Base-by-base conservation (phyloP, 2,329 filamentous ascomycete species). In the Diaporthe sp. region DNA sequence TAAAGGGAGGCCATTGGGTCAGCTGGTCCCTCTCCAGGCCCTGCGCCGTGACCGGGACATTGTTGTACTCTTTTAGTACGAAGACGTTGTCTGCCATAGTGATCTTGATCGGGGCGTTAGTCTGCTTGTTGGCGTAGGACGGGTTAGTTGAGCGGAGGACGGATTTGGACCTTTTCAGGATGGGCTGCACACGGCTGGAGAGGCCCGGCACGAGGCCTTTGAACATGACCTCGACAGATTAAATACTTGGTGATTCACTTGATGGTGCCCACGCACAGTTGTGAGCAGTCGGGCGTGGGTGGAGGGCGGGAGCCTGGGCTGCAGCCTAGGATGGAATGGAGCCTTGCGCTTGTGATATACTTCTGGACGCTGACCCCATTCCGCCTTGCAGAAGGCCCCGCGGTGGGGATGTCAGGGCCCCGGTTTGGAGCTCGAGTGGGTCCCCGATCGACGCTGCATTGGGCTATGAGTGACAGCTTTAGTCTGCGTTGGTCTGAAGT, bases 1-100 rank as follows among this genome's bases (percentile, higher is more conserved):
- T 87, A 79, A 91, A 90, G 0, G 89, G 88, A 9, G 83, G 83
- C 78, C 90, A 91, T 8, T 78, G 79, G 15, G 85, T 80, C 1
- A 91, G 81, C 72, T 88, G 84, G 0, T 87, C 82, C 73, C 87
- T 80, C 0, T 86, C 81, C 28, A 90, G 83, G 3, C 84, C 87
- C 0, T 87, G 85, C 0, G 90, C 82, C 13, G 80, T 85, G 70
- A 90, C 83, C 4, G 83, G 81, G 70, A 89, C 67, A 22, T 55
- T 80, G 73, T 82, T 78, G 39, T 84, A 81, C 19, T 82, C 79
- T 28, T 84, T 81, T 28, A 87, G 81, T 0, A 79, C 83, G 78
- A 87, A 84, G n/a, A 83, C 85, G 42, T 31, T 25, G 7, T 37
- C 42, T 7, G 51, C 19, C 72, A 74, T 74, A 12, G 1, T 72